Base-by-base conservation (phyloP, 2,329 filamentous ascomycete species). In the Stachybotrys chartarum region DNA sequence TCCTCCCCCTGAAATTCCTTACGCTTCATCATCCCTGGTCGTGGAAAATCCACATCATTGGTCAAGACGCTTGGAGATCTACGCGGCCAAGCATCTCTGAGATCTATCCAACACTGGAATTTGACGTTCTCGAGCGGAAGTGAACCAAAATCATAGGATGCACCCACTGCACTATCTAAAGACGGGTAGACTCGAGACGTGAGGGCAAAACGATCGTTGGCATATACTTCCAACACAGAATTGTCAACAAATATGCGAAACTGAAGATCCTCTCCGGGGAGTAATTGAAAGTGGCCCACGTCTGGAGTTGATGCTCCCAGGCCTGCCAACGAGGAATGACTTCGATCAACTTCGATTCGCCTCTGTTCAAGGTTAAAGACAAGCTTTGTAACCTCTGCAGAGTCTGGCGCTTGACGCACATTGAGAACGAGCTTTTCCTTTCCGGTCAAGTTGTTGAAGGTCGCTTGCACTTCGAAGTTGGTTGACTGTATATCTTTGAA, bases 181-280 rank as follows among this genome's bases (percentile, higher is more conserved):
- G 53, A 52, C 30, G 60, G 61, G 50, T 62, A 63, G 24, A 63
- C 57, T 11, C 61, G 56, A 17, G 58, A 60, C 11, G 61, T 62
- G 16, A 63, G 54, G 16, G 60, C 61, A 24, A 61, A 62, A 17
- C 60, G 56, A 30, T 61, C 57, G 45, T 63, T 63, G 30, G 58
- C 60, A 30, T 56, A 63, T 8, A 63, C 16, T 35, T 63, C 61
- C n/a, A 63, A 54, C 14, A 61, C 48, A 11, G 60, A 62, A 17
- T 56, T 59, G 52, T 63, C 60, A n/a, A 60, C 60, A 47, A 62
- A 60, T 14, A 63, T 46, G 6, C 57, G 53, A 6, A 62, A 12
- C 5, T 56, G 44, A 8, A 63, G 60, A 30, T 61, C 56, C 54
- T 63, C 61, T 16, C 60, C 59, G 6, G 56, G 51, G 1, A 59